These are phyloP conservation scores for Coniochaeta pulveracea DNA, from an alignment of 2,329 filamentous ascomycete genomes.

Conservation along the genomic window DNA sequence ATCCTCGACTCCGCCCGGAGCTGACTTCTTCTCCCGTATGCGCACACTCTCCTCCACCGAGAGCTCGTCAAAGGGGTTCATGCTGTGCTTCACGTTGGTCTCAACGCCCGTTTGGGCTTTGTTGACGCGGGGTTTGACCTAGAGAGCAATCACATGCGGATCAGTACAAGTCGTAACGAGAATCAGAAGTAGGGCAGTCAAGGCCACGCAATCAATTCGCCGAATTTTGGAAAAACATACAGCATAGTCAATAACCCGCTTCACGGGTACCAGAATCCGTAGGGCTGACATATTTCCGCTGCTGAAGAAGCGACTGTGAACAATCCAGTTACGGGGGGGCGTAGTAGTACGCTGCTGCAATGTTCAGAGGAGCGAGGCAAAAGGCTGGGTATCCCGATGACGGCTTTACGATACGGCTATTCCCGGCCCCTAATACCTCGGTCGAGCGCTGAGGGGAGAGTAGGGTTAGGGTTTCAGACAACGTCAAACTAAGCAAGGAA, in stretches of 20 bases:
- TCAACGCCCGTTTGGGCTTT: constrained; percentile 77
- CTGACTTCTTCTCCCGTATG: constrained; percentile 75
- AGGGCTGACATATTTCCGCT: constrained; percentile 57
- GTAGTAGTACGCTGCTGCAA: no score
- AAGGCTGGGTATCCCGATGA: no score
- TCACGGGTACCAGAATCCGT: constrained; percentile 69
- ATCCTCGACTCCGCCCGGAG: constrained; percentile 68
- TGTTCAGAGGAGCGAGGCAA: no score
- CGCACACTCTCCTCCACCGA: constrained; percentile 93
- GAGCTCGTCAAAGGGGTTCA: constrained; percentile 99
- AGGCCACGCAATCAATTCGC: no score
- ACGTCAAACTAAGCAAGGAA: no score
- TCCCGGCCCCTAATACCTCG: no score
- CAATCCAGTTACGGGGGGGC: no score
- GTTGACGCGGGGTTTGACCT: constrained; percentile 62
- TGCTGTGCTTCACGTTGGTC: constrained; percentile 91
- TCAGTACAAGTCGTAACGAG: background rate
- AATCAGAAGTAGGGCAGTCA: no score
- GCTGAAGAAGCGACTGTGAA: no score
- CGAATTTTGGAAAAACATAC: constrained; percentile 40
- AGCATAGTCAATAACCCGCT: constrained; percentile 80
- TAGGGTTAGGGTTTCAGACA: no score
- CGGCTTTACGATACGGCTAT: no score
- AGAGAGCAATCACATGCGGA: background rate
- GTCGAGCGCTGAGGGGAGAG: no score